Conservation (phyloP, 116 monocot genomes). For the Iris pallida region DNA sequence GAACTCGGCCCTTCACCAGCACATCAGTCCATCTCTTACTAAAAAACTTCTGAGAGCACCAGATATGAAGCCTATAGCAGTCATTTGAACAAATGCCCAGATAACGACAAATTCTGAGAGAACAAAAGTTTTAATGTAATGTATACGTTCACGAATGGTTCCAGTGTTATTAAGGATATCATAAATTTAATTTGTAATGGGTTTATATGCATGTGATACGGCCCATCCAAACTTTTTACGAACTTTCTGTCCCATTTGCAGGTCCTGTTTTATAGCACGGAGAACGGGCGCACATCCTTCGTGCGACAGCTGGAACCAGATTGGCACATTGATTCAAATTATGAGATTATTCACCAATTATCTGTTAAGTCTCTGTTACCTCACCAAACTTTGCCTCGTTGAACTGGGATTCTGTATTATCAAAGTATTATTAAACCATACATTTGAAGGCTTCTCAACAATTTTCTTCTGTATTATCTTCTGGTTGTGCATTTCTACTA, state of each 20-base stretch:
- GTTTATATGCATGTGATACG: not conserved
- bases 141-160: not conserved
- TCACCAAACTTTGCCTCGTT: not conserved
- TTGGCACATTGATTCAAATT: conserved; percentile 54
- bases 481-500: not conserved
- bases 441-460: not conserved
- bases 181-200: not conserved
- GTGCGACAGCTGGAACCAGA: conserved; percentile 58
- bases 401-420: not conserved
- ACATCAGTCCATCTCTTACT: no score
- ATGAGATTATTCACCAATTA: conserved; percentile 44
- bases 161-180: not conserved
- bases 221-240: not conserved
- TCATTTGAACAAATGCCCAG: no score
- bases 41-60: no score
- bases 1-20: no score
- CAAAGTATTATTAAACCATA: no score
- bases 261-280: conserved; percentile 53
- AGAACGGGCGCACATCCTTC: conserved; percentile 49
- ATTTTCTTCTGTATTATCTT: not conserved
- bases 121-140: not conserved
- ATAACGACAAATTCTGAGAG: not conserved
- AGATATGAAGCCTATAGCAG: no score
- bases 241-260: conserved; percentile 19
- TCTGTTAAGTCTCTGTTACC: conserved; percentile 23